Evolutionary conservation across 306 rosid species (phyloP).

Genomic region (Dalbergia cochinchinensis): DNA sequence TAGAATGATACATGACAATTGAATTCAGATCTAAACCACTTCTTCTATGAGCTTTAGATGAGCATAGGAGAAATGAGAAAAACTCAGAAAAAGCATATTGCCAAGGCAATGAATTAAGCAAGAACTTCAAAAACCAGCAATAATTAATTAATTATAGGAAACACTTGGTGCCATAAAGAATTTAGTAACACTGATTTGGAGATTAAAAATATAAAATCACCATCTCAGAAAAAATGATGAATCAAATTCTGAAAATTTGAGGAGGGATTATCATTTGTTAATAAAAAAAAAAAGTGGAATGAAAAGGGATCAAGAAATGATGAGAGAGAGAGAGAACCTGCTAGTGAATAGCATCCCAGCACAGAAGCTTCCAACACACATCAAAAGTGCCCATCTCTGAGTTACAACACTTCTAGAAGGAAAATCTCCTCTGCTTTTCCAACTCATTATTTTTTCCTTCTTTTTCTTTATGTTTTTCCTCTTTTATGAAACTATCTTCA

Average conservation of each 20-base stretch:
- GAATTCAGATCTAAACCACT: conserved; percentile 54
- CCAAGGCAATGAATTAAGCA: conserved; percentile 23
- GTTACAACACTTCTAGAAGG: conserved; percentile 72
- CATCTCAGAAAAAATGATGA: background rate
- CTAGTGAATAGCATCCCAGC: conserved; percentile 91
- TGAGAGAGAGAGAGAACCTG: conserved; percentile 58
- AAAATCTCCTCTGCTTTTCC: conserved; percentile 83
- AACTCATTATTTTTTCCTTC: conserved; percentile 58
- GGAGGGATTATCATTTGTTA: background rate
- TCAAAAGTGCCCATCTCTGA: conserved; percentile 82
- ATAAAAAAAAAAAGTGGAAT: background rate
- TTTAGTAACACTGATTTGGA: conserved; percentile 15
- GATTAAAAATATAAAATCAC: background rate
- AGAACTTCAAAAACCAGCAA: conserved; percentile 15
- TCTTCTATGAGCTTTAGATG: background rate
- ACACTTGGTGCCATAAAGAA: conserved; percentile 7
- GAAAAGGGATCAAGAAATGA: background rate
- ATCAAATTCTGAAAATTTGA: background rate
- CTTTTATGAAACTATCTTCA: conserved; percentile 13
- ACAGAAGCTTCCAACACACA: conserved; percentile 88
- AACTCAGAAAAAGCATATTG: background rate
- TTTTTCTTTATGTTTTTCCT: background rate
- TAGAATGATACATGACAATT: conserved; percentile 31
- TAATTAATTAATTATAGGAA: background rate
- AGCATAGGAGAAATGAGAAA: background rate